Base-by-base conservation (phyloP, 2,329 filamentous ascomycete species). In the Chrysoporthe cubensis region DNA sequence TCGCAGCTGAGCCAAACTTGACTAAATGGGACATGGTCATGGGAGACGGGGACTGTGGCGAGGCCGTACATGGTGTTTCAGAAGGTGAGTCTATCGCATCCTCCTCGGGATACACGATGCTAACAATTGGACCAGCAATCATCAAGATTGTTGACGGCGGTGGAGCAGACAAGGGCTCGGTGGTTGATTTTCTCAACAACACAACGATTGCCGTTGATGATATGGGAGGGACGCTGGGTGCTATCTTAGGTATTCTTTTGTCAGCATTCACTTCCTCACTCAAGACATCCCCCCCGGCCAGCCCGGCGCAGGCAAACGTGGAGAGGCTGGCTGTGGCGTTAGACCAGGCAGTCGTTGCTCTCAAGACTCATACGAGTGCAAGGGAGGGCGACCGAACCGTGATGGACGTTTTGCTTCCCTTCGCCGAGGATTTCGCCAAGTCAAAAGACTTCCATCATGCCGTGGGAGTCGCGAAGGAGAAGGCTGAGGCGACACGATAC, bases 11-110 rank as follows among this genome's bases (percentile, higher is more conserved):
- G 68, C 74, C 76, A 5, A 68, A 72, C 21, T 69, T 78, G 13
- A 78, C 77, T 0, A 70, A 77, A 52, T 78, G 72, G 73, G 76
- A 78, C 62, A 78, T 74, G 69, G 74, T 77, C 4, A 76, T 77
- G 71, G 76, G 77, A 40, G 77, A 79, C 54, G 77, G 78, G 2
- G 75, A 76, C 52, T 77, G 75, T 40, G 74, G 75, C 11, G 76
- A 78, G 62, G 75, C 74, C 16, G 75, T 77, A 0, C 74, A 76
- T 63, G 70, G 68, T 2, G 72, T 71, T 16, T 68, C 67, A n/a
- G 68, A 73, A 56, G 65, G 48, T 62, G 42, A 60, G 54, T 48
- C 14, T 46, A 2, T 21, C 3, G 16, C 2, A 3, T 59, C 37
- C 0, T 8, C 32, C 21, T 2, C 43, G 44, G 34, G 2, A 4